Evolutionary conservation across 148 eudicot genomes (phyloP).

Genomic region (Rhododendron williamsianum): DNA sequence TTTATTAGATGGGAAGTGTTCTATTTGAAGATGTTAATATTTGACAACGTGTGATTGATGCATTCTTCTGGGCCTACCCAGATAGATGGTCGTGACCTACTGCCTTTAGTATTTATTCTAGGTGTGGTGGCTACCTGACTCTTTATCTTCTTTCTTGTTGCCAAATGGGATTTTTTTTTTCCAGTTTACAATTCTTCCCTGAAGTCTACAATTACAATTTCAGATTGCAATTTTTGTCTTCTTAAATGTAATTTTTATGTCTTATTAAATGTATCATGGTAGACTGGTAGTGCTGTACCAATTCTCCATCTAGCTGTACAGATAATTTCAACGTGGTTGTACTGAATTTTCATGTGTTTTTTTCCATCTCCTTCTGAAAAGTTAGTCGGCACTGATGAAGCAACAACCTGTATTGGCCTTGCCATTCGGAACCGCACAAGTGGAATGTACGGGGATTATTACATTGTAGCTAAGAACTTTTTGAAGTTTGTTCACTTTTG

Average conservation of each 20-base stretch:
- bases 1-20: conserved; percentile 1
- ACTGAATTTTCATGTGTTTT: conserved; percentile 2
- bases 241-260: neutral
- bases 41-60: neutral
- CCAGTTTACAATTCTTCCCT: neutral
- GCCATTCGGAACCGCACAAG: conserved; percentile 66
- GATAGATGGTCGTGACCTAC: neutral
- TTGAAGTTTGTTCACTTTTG: neutral
- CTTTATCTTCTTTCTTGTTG: neutral
- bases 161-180: neutral
- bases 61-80: neutral
- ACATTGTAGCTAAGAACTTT: neutral
- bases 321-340: neutral
- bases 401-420: conserved; percentile 93
- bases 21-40: neutral
- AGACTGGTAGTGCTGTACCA: neutral
- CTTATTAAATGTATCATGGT: neutral
- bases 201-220: neutral
- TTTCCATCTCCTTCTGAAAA: conserved; percentile 25
- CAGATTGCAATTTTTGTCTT: neutral
- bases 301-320: neutral
- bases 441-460: conserved; percentile 58
- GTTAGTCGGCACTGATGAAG: conserved; percentile 91
- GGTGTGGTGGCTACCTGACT: neutral
- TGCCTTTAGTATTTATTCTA: neutral